phyloP scores from a whole-genome alignment of 495 filamentous ascomycete species.

The Polyplosphaeria fusca region DNA sequence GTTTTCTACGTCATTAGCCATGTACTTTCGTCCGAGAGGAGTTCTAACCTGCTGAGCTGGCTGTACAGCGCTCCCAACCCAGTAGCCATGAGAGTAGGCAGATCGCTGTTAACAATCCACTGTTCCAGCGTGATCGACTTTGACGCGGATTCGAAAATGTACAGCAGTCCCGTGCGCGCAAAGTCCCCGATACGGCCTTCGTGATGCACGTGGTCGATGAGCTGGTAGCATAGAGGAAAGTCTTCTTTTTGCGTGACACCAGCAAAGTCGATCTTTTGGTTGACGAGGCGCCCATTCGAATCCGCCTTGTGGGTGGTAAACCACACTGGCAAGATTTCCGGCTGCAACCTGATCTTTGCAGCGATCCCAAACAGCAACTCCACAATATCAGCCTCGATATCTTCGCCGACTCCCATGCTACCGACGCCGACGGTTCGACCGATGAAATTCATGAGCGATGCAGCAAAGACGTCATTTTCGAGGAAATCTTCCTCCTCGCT shows the following conservation, averaged over 20 bases:
- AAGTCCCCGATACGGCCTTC: constrained; percentile 93
- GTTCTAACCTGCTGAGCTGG: constrained; percentile 73
- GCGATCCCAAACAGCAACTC: constrained; percentile 91
- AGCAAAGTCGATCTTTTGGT: constrained; percentile 64
- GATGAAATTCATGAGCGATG: constrained; percentile 76
- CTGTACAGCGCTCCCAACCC: constrained; percentile 94
- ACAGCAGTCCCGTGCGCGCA: constrained; percentile 90
- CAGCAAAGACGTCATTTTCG: constrained; percentile 76
- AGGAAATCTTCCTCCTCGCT: constrained; percentile 93
- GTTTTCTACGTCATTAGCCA: constrained; percentile 37
- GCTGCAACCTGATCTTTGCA: constrained; percentile 88
- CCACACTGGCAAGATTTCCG: constrained; percentile 81
- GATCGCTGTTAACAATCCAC: constrained; percentile 95
- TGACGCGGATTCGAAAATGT: constrained; percentile 91
- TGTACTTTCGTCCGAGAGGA: background rate
- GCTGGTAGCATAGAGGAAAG: constrained; percentile 90
- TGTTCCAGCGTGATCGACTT: constrained; percentile 77
- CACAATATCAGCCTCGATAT: constrained; percentile 79
- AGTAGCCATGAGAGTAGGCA: constrained; percentile 95
- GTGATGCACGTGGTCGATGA: constrained; percentile 94
- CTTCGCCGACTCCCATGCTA: constrained; percentile 57
- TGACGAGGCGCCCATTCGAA: constrained; percentile 37
- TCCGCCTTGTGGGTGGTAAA: constrained; percentile 58
- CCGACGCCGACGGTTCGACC: constrained; percentile 61
- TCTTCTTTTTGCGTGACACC: constrained; percentile 86